These are phyloP conservation scores for Heterobasidion annosum DNA, from an alignment of 1,284 basidiomycete genomes.

Conservation along the genomic window DNA sequence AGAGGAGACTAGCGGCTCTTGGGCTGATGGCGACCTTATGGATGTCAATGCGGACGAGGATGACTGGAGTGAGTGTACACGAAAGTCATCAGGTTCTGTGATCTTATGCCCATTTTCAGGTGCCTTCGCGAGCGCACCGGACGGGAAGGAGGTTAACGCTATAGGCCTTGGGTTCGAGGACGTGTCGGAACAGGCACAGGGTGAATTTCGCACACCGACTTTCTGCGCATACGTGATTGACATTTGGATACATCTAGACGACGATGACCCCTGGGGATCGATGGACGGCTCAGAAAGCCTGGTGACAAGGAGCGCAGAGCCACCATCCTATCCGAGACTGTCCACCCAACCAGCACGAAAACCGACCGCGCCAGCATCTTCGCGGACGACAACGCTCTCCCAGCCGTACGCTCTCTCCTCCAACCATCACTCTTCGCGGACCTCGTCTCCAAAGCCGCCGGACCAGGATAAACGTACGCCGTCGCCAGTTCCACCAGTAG, in stretches of 20 bases:
- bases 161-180: constrained; percentile 14
- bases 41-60: constrained; percentile 87
- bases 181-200: neutral
- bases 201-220: neutral
- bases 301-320: constrained; percentile 1
- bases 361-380: neutral
- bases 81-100: neutral
- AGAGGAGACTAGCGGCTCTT: constrained; percentile 61
- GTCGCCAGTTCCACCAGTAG: constrained; percentile 9
- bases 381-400: neutral
- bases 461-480: constrained; percentile 7
- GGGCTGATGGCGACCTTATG: constrained; percentile 65
- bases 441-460: constrained; percentile 9
- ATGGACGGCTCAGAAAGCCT: constrained; percentile 8
- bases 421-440: constrained; percentile 7
- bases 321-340: constrained; percentile 4
- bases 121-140: constrained; percentile 73
- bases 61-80: constrained; percentile 72
- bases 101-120: constrained; percentile 30
- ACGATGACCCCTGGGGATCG: constrained; percentile 14
- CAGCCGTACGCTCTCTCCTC: constrained; percentile 2
- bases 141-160: constrained; percentile 11
- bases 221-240: too few relatives aligned
- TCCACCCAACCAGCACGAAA: constrained; percentile 4
- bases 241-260: neutral